Evolutionary conservation across 495 filamentous ascomycete genomes (phyloP).

Genomic region (Lophiostoma macrostomum): DNA sequence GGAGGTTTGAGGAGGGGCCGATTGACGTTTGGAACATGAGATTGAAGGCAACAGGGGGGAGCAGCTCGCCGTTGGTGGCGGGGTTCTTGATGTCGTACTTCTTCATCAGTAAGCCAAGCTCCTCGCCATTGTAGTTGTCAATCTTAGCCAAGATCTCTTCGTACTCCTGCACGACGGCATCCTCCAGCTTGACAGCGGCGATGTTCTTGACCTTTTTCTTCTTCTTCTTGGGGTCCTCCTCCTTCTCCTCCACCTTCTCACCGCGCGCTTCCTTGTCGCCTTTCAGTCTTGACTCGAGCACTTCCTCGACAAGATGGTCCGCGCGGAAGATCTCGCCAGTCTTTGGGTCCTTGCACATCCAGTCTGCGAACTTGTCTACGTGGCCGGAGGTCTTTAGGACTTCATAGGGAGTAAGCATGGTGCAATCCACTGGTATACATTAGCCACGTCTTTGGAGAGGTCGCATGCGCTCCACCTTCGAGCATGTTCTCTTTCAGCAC

Average conservation of each 20-base stretch:
- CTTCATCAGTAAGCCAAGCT: constrained; percentile 63
- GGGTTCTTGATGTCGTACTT: constrained; percentile 68
- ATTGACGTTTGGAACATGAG: constrained; percentile 74
- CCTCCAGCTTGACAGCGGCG: constrained; percentile 60
- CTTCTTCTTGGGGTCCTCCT: constrained; percentile 52
- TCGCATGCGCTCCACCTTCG: constrained; percentile 33
- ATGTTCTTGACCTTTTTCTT: constrained; percentile 59
- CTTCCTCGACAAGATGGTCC: constrained; percentile 92
- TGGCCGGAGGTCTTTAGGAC: constrained; percentile 95
- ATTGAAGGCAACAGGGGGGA: constrained; percentile 67
- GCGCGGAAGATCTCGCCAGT: constrained; percentile 94
- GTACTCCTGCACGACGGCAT: constrained; percentile 63
- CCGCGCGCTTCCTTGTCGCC: constrained; percentile 51
- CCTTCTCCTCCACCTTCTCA: constrained; percentile 56
- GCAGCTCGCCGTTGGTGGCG: constrained; percentile 55
- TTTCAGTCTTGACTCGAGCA: constrained; percentile 79
- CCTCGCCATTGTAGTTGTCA: constrained; percentile 66
- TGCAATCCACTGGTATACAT: constrained; percentile 38
- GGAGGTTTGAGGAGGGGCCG: constrained; percentile 58
- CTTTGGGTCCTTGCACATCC: constrained; percentile 99
- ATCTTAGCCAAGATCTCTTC: constrained; percentile 68
- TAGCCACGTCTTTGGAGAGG: constrained; percentile 1
- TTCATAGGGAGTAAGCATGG: constrained; percentile 62
- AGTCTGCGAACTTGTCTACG: constrained; percentile 96
- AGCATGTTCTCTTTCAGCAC: constrained; percentile 49